Base-by-base conservation (phyloP, 192 early-diverging fungal species). In the Phycomyces blakesleeanus region DNA sequence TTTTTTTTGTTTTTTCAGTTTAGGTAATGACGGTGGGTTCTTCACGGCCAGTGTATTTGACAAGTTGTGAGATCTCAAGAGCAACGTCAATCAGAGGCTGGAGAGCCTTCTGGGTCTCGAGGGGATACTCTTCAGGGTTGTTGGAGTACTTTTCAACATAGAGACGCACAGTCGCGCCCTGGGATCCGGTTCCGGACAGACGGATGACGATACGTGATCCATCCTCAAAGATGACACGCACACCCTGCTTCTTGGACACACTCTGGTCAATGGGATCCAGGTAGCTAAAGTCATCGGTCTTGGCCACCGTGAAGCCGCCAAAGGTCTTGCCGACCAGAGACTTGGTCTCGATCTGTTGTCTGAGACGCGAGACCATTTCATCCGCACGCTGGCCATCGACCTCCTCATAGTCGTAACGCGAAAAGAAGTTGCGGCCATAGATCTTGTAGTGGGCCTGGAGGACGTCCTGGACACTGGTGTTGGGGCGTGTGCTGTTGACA, bases 361-460 rank as follows among this genome's bases (percentile, higher is more conserved):
- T 86, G 62, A 98, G 79, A 55, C 79, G 84, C 5, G 80, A 79
- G 49, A 96, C 88, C 84, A 97, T 87, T 72, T 89, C 77, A 20
- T 77, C 79, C 14, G 93, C 97, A 29, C 79, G 79, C 3, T 85
- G 85, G 25, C 84, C 76, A 18, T 89, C 91, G 27, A 98, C 97
- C 55, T 97, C 95, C 71, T 98, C 97, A 72, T 94, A 98, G 77
- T 98, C 97, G 67, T 96, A 96, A 75, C 95, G 86, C 11, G 87
- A 86, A 79, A 96, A 98, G 83, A 95, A 98, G 88, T 98, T 95
- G 70, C 97, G 89, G 39, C 97, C 97, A 56, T 95, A 98, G 4
- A 71, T 75, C 11, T 76, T 55, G 74, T 89, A 97, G 69, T 97
- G 95, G 10, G 76, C 75, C 60, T 85, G 75, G 68, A 97, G 83